Conservation (phyloP, 352 stramenopile genomes). For the Phytophthora parvispora region DNA sequence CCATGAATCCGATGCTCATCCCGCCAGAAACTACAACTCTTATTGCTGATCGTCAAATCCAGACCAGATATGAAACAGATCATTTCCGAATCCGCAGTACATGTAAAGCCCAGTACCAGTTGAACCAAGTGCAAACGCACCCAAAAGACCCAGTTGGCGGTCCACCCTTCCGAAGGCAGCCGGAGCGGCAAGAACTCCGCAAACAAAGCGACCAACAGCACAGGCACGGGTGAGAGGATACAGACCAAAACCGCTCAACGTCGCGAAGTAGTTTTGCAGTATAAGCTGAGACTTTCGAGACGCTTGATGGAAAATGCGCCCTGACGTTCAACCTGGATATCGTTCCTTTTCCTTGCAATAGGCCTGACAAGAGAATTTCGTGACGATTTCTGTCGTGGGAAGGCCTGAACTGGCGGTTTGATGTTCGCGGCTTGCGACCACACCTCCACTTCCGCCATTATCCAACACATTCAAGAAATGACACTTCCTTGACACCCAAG, state of each 20-base stretch:
- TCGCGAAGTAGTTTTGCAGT: neutral
- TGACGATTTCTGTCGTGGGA: neutral
- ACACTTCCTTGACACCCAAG: neutral
- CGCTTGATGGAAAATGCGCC: constrained; percentile 13
- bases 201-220: neutral
- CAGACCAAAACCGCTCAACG: neutral
- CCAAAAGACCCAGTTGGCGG: neutral
- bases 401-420: neutral
- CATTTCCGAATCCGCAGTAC: neutral
- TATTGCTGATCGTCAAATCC: neutral
- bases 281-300: constrained; percentile 9
- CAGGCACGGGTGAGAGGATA: neutral
- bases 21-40: neutral
- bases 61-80: neutral
- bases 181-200: neutral
- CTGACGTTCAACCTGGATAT: constrained; percentile 15
- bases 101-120: neutral
- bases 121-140: neutral
- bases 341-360: neutral
- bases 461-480: neutral
- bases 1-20: neutral
- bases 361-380: neutral
- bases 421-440: neutral
- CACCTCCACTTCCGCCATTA: neutral
- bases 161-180: neutral